Base-by-base conservation (phyloP, 148 eudicot species). In the Rhododendron molle region DNA sequence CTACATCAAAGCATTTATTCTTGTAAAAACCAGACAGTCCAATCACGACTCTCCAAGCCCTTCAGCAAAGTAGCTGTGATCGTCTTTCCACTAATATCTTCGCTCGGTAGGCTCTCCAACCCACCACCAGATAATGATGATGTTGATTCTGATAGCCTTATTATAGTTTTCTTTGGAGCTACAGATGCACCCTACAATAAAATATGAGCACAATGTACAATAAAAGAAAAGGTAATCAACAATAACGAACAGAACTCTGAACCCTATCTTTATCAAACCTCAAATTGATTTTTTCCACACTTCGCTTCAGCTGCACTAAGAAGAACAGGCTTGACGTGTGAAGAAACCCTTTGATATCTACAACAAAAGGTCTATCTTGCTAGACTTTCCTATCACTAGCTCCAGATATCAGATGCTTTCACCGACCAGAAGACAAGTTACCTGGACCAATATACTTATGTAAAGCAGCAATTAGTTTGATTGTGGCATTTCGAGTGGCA, bases 401-500 rank as follows among this genome's bases (percentile, higher is more conserved):
- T 71, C 26, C 69, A 14, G 38, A 56, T 34, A 85, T n/a, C n/a
- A 14, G 36, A 56, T 50, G 6, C 7, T 47, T 44, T 74, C 38
- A 87, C 47, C 78, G 73, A 62, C 13, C 40, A 74, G 58, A 81
- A 44, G 7, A 73, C 5, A 78, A 82, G 46, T 90, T 85, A 96
- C 98, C 98, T 91, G 98, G 99, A 86, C 99, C 99, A 86, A 97
- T 93, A 89, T 90, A 97, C 88, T 93, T 97, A 87, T 95, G 99
- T 58, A 97, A 86, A 87, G 85, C 93, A 83, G 98, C 98, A 86
- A 95, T 95, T 54, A 95, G 90, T 91, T 97, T 97, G 85, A 95
- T 95, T 9, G 98, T 94, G 84, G 98, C 93, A 95, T 94, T 97
- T 88, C 96, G 93, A 56, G 99, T 94, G 38, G 98, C 98, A 83